These are phyloP conservation scores for Pseudopediastrum boryanum DNA, from an alignment of 139 green algal species.

Conservation along the genomic window DNA sequence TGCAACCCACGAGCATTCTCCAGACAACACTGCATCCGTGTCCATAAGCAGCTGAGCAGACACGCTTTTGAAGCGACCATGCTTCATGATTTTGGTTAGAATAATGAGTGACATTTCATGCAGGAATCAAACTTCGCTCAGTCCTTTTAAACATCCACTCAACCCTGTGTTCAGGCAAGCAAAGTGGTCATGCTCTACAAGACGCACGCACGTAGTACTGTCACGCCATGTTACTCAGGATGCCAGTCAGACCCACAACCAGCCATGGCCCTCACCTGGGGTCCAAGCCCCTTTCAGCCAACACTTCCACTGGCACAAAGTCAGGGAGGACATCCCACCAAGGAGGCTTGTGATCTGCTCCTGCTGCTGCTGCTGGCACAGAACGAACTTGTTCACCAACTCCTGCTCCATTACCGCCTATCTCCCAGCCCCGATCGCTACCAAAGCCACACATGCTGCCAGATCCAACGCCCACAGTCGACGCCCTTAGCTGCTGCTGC, in stretches of 20 bases:
- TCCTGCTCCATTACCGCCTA: too few species aligned
- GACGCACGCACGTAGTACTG: neutral
- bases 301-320: slow-evolving; percentile 39
- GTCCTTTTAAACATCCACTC: too few species aligned
- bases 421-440: too few species aligned
- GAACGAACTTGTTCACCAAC: neutral
- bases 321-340: slow-evolving; percentile 35
- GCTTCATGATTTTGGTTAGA: neutral
- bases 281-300: slow-evolving; percentile 13
- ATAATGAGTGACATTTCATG: too few species aligned
- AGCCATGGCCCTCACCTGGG: neutral
- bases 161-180: neutral
- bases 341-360: too few species aligned
- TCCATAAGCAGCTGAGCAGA: too few species aligned
- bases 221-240: neutral
- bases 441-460: too few species aligned
- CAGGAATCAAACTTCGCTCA: neutral
- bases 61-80: too few species aligned
- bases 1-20: too few species aligned
- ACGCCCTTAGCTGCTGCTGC: too few species aligned
- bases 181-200: neutral
- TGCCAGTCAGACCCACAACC: neutral
- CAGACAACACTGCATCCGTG: too few species aligned
- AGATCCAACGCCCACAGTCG: too few species aligned
- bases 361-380: neutral